These are phyloP conservation scores for Xylaria bambusicola DNA, from an alignment of 495 filamentous ascomycete species.

Conservation along the genomic window DNA sequence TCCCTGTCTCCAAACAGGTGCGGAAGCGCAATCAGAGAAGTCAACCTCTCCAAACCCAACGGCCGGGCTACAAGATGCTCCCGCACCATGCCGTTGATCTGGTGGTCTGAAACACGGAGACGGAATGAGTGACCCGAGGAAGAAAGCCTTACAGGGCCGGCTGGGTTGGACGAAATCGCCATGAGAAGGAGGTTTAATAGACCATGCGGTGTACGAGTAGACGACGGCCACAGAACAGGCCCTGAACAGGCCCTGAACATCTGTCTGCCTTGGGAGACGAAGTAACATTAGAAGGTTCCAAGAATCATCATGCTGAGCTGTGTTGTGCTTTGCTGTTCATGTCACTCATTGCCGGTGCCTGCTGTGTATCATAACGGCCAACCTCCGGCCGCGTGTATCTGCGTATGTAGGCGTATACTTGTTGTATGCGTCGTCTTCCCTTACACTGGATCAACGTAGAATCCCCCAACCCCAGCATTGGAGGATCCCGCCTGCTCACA, in stretches of 20 bases:
- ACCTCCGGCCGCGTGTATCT: slow-evolving; percentile 1
- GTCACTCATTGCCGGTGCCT: not conserved
- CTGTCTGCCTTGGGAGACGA: not conserved
- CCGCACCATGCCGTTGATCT: not conserved
- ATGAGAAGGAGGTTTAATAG: too few species aligned
- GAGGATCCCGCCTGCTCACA: not conserved
- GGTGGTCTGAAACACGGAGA: slow-evolving; percentile 13
- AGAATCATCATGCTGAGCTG: not conserved
- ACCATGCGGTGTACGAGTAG: too few species aligned
- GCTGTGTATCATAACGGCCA: not conserved
- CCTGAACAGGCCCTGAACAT: not conserved
- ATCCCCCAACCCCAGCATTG: slow-evolving; percentile 10
- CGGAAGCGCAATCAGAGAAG: not conserved
- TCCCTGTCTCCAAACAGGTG: slow-evolving; percentile 12
- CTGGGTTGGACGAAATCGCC: not conserved
- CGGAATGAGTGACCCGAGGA: slow-evolving; percentile 1
- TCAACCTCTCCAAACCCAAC: not conserved
- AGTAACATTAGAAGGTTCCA: not conserved
- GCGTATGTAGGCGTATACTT: not conserved
- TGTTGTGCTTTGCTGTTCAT: not conserved
- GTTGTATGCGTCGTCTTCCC: not conserved
- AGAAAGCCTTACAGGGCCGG: not conserved
- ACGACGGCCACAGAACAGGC: not conserved
- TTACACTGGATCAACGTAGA: not conserved
- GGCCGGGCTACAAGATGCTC: not conserved